These are phyloP conservation scores for Smallanthus sonchifolius DNA, from an alignment of 129 eudicot genomes.

Conservation along the genomic window DNA sequence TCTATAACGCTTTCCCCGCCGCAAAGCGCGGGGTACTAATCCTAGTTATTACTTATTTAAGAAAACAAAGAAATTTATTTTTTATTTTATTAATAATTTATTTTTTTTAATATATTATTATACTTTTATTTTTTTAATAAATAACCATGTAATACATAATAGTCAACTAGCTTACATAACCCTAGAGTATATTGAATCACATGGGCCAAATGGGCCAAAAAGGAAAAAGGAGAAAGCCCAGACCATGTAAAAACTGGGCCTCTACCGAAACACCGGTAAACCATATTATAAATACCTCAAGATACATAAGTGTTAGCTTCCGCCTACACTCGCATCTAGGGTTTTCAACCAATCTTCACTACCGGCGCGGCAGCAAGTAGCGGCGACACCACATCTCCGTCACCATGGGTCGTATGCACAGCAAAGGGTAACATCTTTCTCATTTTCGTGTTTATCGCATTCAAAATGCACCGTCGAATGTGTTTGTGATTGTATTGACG, in stretches of 20 bases:
- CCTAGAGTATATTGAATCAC: too few relatives aligned
- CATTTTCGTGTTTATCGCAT: neutral
- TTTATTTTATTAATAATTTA: too few relatives aligned
- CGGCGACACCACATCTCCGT: slow-evolving; percentile 24
- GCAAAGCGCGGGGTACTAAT: too few relatives aligned
- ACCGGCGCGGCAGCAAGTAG: slow-evolving; percentile 19
- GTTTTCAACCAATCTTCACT: neutral
- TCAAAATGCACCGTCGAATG: neutral
- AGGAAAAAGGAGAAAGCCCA: neutral
- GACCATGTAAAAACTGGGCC: neutral
- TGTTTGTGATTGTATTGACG: neutral
- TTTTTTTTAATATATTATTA: too few relatives aligned
- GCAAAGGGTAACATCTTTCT: slow-evolving; percentile 37
- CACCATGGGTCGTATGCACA: slow-evolving; percentile 79
- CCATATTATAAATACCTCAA: neutral
- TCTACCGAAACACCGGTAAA: neutral
- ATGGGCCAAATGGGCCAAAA: too few relatives aligned
- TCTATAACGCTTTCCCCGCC: too few relatives aligned
- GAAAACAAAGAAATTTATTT: too few relatives aligned
- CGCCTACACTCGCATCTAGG: slow-evolving; percentile 20
- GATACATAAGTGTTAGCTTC: slow-evolving; percentile 4
- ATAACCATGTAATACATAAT: too few relatives aligned
- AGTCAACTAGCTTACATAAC: too few relatives aligned
- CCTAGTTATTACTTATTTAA: too few relatives aligned
- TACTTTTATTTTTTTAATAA: too few relatives aligned